Evolutionary conservation across 2,329 filamentous ascomycete genomes (phyloP).

Genomic region (Penicillium sp.): DNA sequence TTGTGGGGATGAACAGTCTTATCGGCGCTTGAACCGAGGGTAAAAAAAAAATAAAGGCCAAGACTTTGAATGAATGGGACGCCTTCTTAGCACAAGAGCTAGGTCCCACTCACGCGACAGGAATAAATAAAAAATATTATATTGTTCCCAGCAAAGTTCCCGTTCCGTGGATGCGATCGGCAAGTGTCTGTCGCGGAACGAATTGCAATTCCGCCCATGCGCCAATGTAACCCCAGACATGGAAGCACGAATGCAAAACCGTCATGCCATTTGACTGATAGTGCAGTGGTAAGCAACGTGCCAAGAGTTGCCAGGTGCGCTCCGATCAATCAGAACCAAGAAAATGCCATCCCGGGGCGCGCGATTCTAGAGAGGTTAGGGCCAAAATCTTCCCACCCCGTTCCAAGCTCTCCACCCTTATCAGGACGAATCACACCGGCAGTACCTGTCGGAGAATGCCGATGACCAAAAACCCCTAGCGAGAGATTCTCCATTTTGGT

Average conservation of each 20-base stretch:
- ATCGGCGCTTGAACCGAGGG: slow-evolving; percentile 49
- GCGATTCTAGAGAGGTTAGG: slow-evolving; percentile 11
- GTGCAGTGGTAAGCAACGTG: not conserved
- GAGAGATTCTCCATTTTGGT: not conserved
- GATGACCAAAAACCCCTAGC: slow-evolving; percentile 1
- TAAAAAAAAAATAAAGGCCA: slow-evolving; percentile 5
- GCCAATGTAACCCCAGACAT: slow-evolving; percentile 33
- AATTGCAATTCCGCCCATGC: slow-evolving; percentile 25
- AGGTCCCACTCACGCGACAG: slow-evolving; percentile 7
- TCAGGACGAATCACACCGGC: slow-evolving; percentile 8
- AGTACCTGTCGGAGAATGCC: slow-evolving; percentile 14
- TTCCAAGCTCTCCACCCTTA: slow-evolving; percentile 10
- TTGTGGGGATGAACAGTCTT: slow-evolving; percentile 62
- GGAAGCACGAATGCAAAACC: slow-evolving; percentile 10
- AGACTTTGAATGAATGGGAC: slow-evolving; percentile 3
- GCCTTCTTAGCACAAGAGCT: slow-evolving; percentile 4
- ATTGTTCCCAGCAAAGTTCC: slow-evolving; percentile 15
- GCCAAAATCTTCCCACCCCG: not conserved
- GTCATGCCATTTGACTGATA: not conserved
- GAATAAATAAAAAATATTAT: slow-evolving; percentile 14
- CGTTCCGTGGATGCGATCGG: slow-evolving; percentile 23
- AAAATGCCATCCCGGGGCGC: not conserved
- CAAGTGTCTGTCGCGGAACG: slow-evolving; percentile 10
- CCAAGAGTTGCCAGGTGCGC: not conserved
- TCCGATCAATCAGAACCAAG: slow-evolving; percentile 8